Evolutionary conservation across 495 filamentous ascomycete species (phyloP), one percentile per base, ranked within the genome.

Genomic region (Penicillium macrosclerotiorum): DNA sequence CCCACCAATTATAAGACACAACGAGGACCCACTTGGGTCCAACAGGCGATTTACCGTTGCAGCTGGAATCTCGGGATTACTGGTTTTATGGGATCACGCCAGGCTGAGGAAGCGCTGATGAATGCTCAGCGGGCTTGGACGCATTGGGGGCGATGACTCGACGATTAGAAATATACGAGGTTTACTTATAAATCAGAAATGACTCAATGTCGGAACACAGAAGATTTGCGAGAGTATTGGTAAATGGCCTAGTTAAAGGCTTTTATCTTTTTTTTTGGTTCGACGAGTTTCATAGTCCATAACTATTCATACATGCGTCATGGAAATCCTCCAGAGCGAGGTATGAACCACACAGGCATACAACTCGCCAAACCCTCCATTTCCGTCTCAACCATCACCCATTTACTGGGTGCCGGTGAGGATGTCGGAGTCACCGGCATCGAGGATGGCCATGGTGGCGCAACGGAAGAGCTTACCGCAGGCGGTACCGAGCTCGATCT

Each of bases 341-440:
- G 26, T 26, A 35, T 39, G 36, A 40, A 49, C 41, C 25, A 37
- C 35, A 42, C 45, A 54, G 34, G 8, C 29, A 25, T 40, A 39
- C 34, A 31, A 45, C 30, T 37, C 25, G 37, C 33, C 36, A 37
- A 24, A 33, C 23, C 19, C 34, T 30, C 45, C 35, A 24, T 33
- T 18, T 24, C 12, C 30, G 13, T 30, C 42, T 24, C 37, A 23
- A 19, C 24, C 12, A 41, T 22, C 14, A 26, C 24, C 42, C 31
- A 49, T 26, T 50, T 51, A 53, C 41, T 56, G 42, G 45, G 36
- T 52, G 22, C 45, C 56, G 38, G 37, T 80, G 58, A 98, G 79
- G 71, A 97, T 96, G 75, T 98, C 92, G 35, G 87, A 92, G 82
- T 96, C 93, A 84, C 92, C 92, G 68, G 89, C 90, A 74, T 96